Evolutionary conservation across 805 yeast species (phyloP).

Genomic region (Ogataea salicorniae): DNA sequence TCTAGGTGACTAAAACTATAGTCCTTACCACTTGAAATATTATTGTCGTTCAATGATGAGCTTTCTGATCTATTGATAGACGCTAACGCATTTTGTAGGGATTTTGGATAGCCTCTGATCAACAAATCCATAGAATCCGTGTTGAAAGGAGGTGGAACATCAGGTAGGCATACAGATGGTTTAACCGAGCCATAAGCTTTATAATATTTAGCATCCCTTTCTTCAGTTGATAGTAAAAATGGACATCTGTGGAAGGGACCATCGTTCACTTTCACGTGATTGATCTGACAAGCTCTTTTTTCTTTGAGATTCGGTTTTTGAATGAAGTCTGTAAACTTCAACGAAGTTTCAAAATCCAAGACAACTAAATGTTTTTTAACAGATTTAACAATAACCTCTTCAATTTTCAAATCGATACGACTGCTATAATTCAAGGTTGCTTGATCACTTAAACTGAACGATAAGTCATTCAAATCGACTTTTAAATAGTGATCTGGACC

Average conservation of each 20-base stretch:
- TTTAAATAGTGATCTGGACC: conserved; percentile 24
- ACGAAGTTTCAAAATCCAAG: conserved; percentile 49
- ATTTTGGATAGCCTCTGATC: conserved; percentile 30
- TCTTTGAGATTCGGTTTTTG: conserved; percentile 44
- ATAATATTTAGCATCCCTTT: conserved; percentile 43
- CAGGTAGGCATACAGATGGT: conserved; percentile 61
- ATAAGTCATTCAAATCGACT: conserved; percentile 23
- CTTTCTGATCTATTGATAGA: conserved; percentile 3
- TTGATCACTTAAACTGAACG: conserved; percentile 57
- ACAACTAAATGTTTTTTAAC: conserved; percentile 15
- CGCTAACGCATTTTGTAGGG: conserved; percentile 15
- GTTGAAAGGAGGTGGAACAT: conserved; percentile 55
- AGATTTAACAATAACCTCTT: conserved; percentile 35
- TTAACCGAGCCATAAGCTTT: conserved; percentile 45
- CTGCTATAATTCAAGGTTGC: conserved; percentile 62
- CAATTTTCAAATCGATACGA: conserved; percentile 45
- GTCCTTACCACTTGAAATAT: conserved; percentile 1
- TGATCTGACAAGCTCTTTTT: conserved; percentile 50
- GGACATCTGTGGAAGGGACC: conserved; percentile 79
- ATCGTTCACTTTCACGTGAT: conserved; percentile 66
- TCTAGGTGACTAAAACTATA: background rate
- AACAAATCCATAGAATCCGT: conserved; percentile 41
- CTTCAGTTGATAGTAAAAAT: conserved; percentile 54
- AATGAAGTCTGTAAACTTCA: conserved; percentile 54
- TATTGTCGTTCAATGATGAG: background rate